Base-by-base conservation (phyloP, 129 eudicot genomes). In the Arctium lappa region DNA sequence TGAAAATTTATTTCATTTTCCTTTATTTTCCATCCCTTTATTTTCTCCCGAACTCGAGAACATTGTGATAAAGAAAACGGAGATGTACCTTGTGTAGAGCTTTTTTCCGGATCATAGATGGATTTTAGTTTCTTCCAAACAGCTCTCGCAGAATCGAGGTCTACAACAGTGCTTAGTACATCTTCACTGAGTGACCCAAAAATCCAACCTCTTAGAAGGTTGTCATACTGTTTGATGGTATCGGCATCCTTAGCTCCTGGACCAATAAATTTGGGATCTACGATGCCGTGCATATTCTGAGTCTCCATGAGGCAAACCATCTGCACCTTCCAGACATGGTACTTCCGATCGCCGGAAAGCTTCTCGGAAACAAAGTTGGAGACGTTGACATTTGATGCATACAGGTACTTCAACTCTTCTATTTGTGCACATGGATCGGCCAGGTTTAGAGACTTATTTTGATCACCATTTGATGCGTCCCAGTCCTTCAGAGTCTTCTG, bases 161-260 rank as follows among this genome's bases (percentile, higher is more conserved):
- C 27, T 0, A 72, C 44, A 8, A 71, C 77, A 37, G 42, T 73
- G 40, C 36, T 31, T 15, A 72, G 42, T 56, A 73, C 40, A 3
- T 50, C 77, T 60, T 72, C 40, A 31, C 36, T 29, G 1, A 81
- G 1, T 3, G 84, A 50, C 62, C 84, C 84, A 6, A 81, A 81
- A 53, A 70, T 71, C 79, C 83, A 80, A 31, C 77, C 83, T 80
- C 37, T 80, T 6, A 79, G 42, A 79, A 79, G 76, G 16, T 29
- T 40, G 4, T 69, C 68, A 6, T 68, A 79, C 5, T 44, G 69
- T 2, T n/a, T 5, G 13, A 2, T 12, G 30, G 5, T 40, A 1
- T 40, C 11, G 0, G 12, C n/a, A 1, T 16, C 36, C 69, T 2
- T 0, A 6, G 79, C 56, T 5, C 39, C 79, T 0, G 63, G 34